Base-by-base conservation (phyloP, 345 rosid genomes). In the Arabis alpina region DNA sequence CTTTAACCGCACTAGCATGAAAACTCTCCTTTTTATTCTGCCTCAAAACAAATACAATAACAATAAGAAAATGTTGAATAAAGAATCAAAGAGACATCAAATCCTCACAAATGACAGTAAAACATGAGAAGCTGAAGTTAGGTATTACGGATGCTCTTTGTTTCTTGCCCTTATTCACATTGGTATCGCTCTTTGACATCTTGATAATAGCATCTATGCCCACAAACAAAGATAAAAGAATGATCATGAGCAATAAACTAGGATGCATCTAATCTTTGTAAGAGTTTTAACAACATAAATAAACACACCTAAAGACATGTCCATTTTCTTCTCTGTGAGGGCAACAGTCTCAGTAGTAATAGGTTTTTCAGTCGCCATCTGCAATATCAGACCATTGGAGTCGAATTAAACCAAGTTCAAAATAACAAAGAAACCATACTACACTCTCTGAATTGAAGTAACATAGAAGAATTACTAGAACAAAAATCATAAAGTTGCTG, bases 311-410 rank as follows among this genome's bases (percentile, higher is more conserved):
- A 93, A 73, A 32, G 98, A 76, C 98, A 93, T 93, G 72, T 83
- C 89, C 87, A 93, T 70, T 69, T 93, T 90, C 89, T 86, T 93
- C 65, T 93, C 96, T 0, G 97, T 88, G 60, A 82, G 87, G 34
- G 97, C 96, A 52, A 93, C 86, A 53, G 88, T 83, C 78, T 90
- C 97, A 3, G 28, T 84, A 9, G 90, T 81, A 51, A 93, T 85
- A n/a, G 85, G 90, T 76, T 80, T 87, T 9, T 70, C 76, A 55
- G 71, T 44, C 3, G 83, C 86, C 94, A 88, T 89, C 92, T 87
- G 73, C 52, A 42, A 3, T 44, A 54, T 7, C 56, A 57, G 3
- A 40, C 23, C 58, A 37, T 32, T 16, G 10, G 39, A 28, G 14
- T 0, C 15, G 25, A 36, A 16, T 41, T 9, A 42, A 28, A 71